These are phyloP conservation scores for Wickerhamomyces chambardii DNA, from an alignment of 805 yeast species.

Conservation along the genomic window DNA sequence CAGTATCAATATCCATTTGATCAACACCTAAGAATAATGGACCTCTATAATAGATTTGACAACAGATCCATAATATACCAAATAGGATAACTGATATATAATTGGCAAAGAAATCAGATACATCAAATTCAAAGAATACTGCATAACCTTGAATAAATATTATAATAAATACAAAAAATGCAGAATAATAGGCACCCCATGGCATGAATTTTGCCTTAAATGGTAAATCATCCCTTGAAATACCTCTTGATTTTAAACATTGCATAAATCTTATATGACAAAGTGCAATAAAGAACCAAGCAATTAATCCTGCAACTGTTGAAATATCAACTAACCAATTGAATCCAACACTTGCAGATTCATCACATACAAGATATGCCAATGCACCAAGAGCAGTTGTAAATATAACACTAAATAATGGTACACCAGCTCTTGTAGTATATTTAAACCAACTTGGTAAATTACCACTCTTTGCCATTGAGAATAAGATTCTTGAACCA, in stretches of 20 bases:
- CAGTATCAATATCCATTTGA: conserved; percentile 67
- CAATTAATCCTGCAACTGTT: conserved; percentile 69
- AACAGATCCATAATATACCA: conserved; percentile 41
- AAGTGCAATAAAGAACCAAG: conserved; percentile 60
- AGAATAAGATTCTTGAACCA: conserved; percentile 59
- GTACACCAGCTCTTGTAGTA: conserved; percentile 53
- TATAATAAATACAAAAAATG: conserved; percentile 42
- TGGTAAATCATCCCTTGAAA: conserved; percentile 61
- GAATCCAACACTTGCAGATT: conserved; percentile 49
- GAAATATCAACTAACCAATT: conserved; percentile 68
- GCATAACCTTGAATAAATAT: conserved; percentile 66
- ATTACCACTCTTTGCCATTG: conserved; percentile 45
- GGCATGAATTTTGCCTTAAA: conserved; percentile 70
- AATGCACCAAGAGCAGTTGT: conserved; percentile 57
- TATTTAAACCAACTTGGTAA: conserved; percentile 45
- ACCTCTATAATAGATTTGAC: conserved; percentile 43
- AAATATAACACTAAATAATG: conserved; percentile 43
- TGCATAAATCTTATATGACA: conserved; percentile 66
- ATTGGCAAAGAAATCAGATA: conserved; percentile 54
- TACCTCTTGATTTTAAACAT: conserved; percentile 51
- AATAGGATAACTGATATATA: conserved; percentile 63
- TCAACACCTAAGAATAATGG: conserved; percentile 37
- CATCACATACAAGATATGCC: conserved; percentile 41
- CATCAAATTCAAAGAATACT: conserved; percentile 44
- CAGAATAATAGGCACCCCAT: conserved; percentile 53